phyloP scores from a whole-genome alignment of 345 rosid species.

The Eucalyptus paniculata region DNA sequence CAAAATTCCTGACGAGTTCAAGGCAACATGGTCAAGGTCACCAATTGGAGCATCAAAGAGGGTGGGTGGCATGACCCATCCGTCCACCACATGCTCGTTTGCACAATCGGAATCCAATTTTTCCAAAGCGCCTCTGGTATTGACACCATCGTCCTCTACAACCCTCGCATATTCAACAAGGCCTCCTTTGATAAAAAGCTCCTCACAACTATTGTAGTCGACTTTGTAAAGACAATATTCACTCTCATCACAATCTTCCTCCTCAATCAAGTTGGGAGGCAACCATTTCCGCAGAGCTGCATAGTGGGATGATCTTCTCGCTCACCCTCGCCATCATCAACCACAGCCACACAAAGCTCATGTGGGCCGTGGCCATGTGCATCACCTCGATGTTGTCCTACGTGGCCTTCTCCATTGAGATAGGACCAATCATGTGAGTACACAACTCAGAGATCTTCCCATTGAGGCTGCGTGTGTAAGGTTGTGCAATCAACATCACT shows the following conservation, averaged over 20 bases:
- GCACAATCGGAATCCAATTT: conserved; percentile 50
- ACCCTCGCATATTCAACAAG: conserved; percentile 47
- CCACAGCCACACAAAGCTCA: background rate
- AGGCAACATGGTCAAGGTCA: background rate
- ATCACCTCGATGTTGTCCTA: background rate
- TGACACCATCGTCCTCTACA: conserved; percentile 64
- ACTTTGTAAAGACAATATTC: background rate
- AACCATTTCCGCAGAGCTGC: background rate
- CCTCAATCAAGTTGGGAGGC: background rate
- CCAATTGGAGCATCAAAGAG: background rate
- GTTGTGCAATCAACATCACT: background rate
- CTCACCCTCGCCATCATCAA: background rate
- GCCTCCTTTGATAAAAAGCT: conserved; percentile 36
- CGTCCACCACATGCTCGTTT: conserved; percentile 31
- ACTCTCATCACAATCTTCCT: background rate
- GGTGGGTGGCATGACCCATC: conserved; percentile 3
- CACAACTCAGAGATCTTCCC: background rate
- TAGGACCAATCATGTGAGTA: background rate
- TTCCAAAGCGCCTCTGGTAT: conserved; percentile 66
- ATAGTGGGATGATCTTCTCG: background rate
- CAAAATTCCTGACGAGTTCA: background rate
- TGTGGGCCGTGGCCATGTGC: background rate
- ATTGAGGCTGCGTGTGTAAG: background rate
- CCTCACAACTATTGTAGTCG: background rate
- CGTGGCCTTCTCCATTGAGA: background rate